A percentile compares a stretch with the other conserved stretches of the same genome.
Evolutionary conservation across 2,329 filamentous ascomycete genomes (phyloP).

Genomic region (Penicillium sp.): DNA sequence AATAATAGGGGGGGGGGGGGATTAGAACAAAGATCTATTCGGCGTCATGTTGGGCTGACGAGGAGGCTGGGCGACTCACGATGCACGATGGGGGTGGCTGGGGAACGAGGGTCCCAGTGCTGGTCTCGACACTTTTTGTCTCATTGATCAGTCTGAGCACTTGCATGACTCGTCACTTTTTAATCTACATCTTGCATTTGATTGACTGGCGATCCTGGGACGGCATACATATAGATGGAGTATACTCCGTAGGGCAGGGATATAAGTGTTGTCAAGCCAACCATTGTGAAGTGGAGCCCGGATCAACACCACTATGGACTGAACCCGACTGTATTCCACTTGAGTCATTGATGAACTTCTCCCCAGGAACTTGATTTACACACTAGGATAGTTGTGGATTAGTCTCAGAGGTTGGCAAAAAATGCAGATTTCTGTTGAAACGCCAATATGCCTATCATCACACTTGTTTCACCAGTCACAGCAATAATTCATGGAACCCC

Average conservation of each 20-base stretch:
- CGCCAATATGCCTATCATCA: slow-evolving; percentile 7
- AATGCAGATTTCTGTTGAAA: not conserved
- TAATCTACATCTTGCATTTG: slow-evolving; percentile 24
- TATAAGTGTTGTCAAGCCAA: slow-evolving; percentile 3
- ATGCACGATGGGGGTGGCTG: slow-evolving; percentile 30
- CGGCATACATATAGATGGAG: not conserved
- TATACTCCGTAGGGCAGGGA: not conserved
- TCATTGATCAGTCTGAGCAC: slow-evolving; percentile 7
- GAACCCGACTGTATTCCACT: not conserved
- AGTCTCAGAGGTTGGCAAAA: not conserved
- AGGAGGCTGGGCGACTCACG: slow-evolving; percentile 36
- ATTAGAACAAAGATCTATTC: slow-evolving; percentile 9
- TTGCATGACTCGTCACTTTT: slow-evolving; percentile 7
- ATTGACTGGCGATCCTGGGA: slow-evolving; percentile 11
- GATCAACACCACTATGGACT: not conserved
- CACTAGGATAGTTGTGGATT: not conserved
- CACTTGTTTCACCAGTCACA: slow-evolving; percentile 1
- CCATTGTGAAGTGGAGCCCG: not conserved
- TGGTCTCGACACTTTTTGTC: not conserved
- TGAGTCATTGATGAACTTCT: not conserved
- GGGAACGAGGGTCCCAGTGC: slow-evolving; percentile 17
- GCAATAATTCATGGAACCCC: not conserved
- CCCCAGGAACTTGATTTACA: not conserved
- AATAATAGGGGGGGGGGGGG: slow-evolving; percentile 6
- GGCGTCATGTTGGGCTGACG: slow-evolving; percentile 19